Evolutionary conservation across 495 filamentous ascomycete genomes (phyloP).

Genomic region (Staphylotrichum longicolle): DNA sequence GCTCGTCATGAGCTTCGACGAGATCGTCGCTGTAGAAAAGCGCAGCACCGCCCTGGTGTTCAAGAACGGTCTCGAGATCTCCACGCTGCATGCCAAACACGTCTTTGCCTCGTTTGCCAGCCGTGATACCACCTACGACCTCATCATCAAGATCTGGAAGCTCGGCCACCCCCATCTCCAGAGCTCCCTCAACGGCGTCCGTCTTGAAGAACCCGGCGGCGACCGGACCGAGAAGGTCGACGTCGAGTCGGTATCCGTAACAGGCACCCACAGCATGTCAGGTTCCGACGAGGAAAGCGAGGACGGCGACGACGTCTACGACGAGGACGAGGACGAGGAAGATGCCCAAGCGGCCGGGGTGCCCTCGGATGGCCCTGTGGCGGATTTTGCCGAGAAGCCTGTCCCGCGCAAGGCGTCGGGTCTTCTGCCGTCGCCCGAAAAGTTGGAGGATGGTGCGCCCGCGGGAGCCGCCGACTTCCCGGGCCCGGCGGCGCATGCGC

Average conservation of each 20-base stretch:
- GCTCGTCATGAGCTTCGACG: conserved; percentile 95
- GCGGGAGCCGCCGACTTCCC: conserved; percentile 71
- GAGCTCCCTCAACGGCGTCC: conserved; percentile 83
- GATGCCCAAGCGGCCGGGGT: conserved; percentile 59
- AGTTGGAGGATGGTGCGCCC: conserved; percentile 54
- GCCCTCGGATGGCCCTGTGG: conserved; percentile 56
- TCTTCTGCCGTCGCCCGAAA: conserved; percentile 53
- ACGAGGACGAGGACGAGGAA: conserved; percentile 72
- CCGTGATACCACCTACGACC: conserved; percentile 92
- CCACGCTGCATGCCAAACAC: conserved; percentile 91
- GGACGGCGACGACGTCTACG: conserved; percentile 66
- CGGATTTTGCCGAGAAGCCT: conserved; percentile 57
- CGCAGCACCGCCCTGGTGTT: conserved; percentile 94
- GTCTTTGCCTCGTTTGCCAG: conserved; percentile 93
- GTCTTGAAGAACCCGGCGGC: conserved; percentile 72
- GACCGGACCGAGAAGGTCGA: conserved; percentile 89
- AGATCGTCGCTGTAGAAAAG: conserved; percentile 95
- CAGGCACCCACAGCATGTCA: conserved; percentile 44
- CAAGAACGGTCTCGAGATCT: conserved; percentile 95
- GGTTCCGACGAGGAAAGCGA: conserved; percentile 63
- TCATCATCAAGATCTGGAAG: conserved; percentile 98
- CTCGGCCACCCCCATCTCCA: conserved; percentile 87
- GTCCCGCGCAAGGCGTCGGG: conserved; percentile 67
- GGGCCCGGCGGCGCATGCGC: conserved; percentile 75
- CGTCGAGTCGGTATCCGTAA: conserved; percentile 36